Evolutionary conservation across 305 asterid genomes (phyloP).

Genomic region (Solanum hybrid): DNA sequence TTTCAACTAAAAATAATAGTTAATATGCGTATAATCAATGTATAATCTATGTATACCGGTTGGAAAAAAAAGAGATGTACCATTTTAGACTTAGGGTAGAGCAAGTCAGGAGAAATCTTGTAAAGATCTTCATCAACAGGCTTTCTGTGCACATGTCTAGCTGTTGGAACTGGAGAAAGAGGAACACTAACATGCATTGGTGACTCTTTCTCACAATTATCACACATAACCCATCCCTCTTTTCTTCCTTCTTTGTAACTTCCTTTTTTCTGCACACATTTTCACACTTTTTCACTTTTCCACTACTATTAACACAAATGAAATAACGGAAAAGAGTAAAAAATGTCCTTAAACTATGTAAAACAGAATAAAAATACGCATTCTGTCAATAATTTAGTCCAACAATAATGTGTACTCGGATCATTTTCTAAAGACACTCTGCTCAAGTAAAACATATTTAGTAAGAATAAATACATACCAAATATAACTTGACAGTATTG

Average conservation of each 20-base stretch:
- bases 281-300: neutral
- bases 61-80: neutral
- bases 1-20: too few relatives aligned
- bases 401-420: too few relatives aligned
- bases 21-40: neutral
- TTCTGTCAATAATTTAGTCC: neutral
- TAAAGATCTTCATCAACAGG: slow-evolving; percentile 18
- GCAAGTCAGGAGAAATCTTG: slow-evolving; percentile 11
- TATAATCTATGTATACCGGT: neutral
- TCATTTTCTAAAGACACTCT: neutral
- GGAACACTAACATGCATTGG: neutral
- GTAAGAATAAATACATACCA: neutral
- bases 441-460: neutral
- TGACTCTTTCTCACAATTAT: neutral
- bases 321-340: neutral
- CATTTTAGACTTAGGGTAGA: slow-evolving; percentile 2
- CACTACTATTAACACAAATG: neutral
- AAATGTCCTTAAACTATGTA: fast-evolving
- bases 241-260: slow-evolving; percentile 4
- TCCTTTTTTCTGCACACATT: neutral
- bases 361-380: neutral
- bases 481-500: neutral
- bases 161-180: neutral
- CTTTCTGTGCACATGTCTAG: neutral
- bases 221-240: neutral